These are phyloP conservation scores for Leccinum brunneo-olivaceum DNA, from an alignment of 1,284 basidiomycete genomes.

Conservation along the genomic window DNA sequence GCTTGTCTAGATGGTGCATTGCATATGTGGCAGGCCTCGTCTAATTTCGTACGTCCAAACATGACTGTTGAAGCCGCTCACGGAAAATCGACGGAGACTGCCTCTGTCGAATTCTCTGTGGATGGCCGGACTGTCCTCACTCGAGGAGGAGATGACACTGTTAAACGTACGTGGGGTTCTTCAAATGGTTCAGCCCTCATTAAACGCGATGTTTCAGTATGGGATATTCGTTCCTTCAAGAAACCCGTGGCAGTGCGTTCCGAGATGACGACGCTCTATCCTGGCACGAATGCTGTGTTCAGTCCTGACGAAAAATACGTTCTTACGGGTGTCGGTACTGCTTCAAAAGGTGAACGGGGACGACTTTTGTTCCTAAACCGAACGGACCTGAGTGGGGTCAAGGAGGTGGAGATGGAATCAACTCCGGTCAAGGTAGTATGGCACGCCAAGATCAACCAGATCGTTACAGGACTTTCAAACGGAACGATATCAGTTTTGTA, in stretches of 20 bases:
- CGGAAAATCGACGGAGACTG: constrained; percentile 74
- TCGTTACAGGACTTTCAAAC: constrained; percentile 81
- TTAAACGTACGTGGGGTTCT: constrained; percentile 71
- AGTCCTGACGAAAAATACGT: constrained; percentile 87
- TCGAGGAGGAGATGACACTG: constrained; percentile 87
- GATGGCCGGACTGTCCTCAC: constrained; percentile 80
- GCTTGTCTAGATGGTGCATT: constrained; percentile 87
- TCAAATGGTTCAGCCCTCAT: neutral
- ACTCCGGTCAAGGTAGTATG: constrained; percentile 86
- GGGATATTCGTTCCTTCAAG: constrained; percentile 88
- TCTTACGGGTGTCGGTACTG: constrained; percentile 72
- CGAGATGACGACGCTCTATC: constrained; percentile 74
- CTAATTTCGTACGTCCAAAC: constrained; percentile 88
- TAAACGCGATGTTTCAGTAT: constrained; percentile 51
- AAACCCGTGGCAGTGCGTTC: constrained; percentile 70
- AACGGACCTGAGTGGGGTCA: constrained; percentile 62
- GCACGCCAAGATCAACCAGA: constrained; percentile 99
- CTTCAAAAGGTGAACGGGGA: constrained; percentile 61
- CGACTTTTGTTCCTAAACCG: constrained; percentile 69
- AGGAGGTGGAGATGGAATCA: constrained; percentile 57
- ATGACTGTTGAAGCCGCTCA: constrained; percentile 85
- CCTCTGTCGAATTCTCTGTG: constrained; percentile 77
- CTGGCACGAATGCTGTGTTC: constrained; percentile 87
- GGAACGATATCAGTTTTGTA: constrained; percentile 88
- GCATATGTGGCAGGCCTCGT: constrained; percentile 88